phyloP scores from a whole-genome alignment of 2,329 filamentous ascomycete genomes.

The Ascocoryne sarcoides region DNA sequence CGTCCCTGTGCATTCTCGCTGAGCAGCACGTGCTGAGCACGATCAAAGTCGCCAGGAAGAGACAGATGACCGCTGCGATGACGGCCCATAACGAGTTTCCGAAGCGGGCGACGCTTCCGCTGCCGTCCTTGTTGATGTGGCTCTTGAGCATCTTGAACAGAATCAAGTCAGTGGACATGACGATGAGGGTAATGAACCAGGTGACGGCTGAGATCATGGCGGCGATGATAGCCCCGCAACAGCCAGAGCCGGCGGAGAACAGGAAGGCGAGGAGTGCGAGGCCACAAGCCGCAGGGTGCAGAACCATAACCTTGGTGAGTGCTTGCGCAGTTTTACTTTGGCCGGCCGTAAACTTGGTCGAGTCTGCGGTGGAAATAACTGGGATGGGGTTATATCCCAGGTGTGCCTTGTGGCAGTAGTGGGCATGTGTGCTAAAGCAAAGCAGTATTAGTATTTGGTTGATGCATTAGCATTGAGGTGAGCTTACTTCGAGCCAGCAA shows the following conservation, averaged over 20 bases:
- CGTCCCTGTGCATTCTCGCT: conserved; percentile 23
- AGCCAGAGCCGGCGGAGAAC: conserved; percentile 42
- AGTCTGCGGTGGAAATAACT: conserved; percentile 32
- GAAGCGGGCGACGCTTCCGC: conserved; percentile 38
- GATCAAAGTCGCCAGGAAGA: conserved; percentile 45
- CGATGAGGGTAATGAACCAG: conserved; percentile 40
- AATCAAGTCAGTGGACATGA: conserved; percentile 48
- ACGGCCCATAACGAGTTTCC: conserved; percentile 50
- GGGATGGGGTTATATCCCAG: conserved; percentile 49
- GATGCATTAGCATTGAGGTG: too few species aligned
- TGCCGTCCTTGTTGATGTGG: conserved; percentile 40
- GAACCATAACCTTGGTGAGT: conserved; percentile 50
- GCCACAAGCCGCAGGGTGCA: conserved; percentile 52
- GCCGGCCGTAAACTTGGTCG: conserved; percentile 35
- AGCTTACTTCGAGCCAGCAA: conserved; percentile 22
- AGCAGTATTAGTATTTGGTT: too few species aligned
- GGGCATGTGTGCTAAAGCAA: too few species aligned
- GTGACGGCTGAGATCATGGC: conserved; percentile 40
- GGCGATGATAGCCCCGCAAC: conserved; percentile 43
- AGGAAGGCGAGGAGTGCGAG: conserved; percentile 51
- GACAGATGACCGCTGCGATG: conserved; percentile 45
- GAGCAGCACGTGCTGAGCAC: conserved; percentile 56
- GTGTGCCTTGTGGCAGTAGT: conserved; percentile 37
- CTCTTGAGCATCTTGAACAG: conserved; percentile 44
- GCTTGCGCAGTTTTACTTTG: conserved; percentile 37